Evolutionary conservation across 306 rosid genomes (phyloP).

Genomic region (Canavalia gladiata): DNA sequence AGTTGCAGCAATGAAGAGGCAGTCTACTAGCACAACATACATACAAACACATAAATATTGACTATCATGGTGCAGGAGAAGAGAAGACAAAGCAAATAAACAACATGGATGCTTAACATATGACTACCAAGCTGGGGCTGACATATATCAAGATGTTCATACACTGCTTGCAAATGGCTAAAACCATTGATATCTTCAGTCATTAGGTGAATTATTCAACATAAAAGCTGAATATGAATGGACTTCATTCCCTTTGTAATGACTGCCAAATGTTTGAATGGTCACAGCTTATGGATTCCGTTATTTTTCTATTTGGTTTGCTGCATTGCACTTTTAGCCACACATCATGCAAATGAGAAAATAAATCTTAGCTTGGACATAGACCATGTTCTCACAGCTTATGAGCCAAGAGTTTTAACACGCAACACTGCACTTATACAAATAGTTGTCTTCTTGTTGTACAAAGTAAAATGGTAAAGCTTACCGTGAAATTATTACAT

Average conservation of each 20-base stretch:
- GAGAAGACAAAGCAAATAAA: slow-evolving; percentile 21
- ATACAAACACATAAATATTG: slow-evolving; percentile 5
- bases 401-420: background rate
- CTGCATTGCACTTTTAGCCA: slow-evolving; percentile 17
- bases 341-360: background rate
- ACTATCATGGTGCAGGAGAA: slow-evolving; percentile 14
- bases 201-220: slow-evolving; percentile 29
- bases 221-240: slow-evolving; percentile 29
- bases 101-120: background rate
- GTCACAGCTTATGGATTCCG: background rate
- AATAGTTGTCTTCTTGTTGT: slow-evolving; percentile 25
- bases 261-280: slow-evolving; percentile 33
- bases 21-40: background rate
- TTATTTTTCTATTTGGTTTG: background rate
- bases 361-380: slow-evolving; percentile 4
- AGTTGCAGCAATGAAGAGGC: background rate
- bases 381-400: slow-evolving; percentile 7
- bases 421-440: background rate
- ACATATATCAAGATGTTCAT: slow-evolving; percentile 23
- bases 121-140: slow-evolving; percentile 15
- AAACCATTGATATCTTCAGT: slow-evolving; percentile 9
- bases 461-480: slow-evolving; percentile 32
- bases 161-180: slow-evolving; percentile 12
- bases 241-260: background rate
- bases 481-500: slow-evolving; percentile 78